Evolutionary conservation across 352 stramenopile genomes (phyloP), one percentile per base, ranked within the genome.

Genomic region (Blastocystis sp.): DNA sequence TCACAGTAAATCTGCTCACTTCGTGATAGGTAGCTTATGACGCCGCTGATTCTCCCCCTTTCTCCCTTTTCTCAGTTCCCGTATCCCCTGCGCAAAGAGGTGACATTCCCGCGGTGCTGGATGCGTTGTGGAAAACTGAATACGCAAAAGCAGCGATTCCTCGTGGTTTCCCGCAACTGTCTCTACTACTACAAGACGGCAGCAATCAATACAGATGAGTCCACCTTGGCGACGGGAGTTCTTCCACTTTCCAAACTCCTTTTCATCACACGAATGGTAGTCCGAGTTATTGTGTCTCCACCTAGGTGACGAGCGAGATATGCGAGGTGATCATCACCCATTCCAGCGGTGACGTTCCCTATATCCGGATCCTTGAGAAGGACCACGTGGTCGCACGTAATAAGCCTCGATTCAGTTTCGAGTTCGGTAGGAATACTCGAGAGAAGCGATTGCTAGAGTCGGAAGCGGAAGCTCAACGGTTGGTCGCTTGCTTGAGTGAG

Each of bases 51-150:
- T 42, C 42, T 64, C 9, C 53, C 69, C 0, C 24, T 65, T 27
- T 48, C 42, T 11, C 48, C 40, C 0, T 61, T 64, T 32, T 49
- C 44, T 42, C 69, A 81, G 27, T 81, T 81, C 40, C 69, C 69
- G 3, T 81, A 63, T 29, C 44, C 69, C 9, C 36, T 63, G 11
- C 4, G 4, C 4, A 2, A 3, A 32, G 32, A 59, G 32, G 51
- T 32, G 11, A 27, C n/a, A 11, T 59, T 59, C 11, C n/a, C n/a
- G 11, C 51, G 51, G 11, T 81, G 69, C 29, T 51, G 69, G 18
- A 81, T 81, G 46, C 69, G 69, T 16, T 64, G 69, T 42, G 69
- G 69, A 14, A 81, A 81, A 65, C 27, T 81, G 69, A 81, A 81
- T 29, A 29, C 40, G 8, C 56, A 51, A 51, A 81, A 81, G 18